A percentile compares a stretch with the other conserved stretches of the same genome.
Evolutionary conservation across 805 yeast species (phyloP).

Genomic region (Teunomyces panamensis): DNA sequence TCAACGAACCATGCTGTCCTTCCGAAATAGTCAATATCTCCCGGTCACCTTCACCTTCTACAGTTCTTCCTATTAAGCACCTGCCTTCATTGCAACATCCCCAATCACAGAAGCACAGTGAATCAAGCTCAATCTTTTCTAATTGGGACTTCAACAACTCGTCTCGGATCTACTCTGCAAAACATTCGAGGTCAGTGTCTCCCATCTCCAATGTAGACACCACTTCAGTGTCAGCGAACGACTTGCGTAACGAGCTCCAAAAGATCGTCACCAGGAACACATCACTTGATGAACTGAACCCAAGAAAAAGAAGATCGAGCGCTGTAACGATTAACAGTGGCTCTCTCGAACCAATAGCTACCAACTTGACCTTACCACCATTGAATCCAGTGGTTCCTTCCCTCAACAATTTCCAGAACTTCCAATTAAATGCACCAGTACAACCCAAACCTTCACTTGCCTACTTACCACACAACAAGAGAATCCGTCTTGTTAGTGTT

Average conservation of each 20-base stretch:
- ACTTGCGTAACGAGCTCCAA: constrained; percentile 1
- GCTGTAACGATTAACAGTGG: constrained; percentile 2
- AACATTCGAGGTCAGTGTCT: constrained; percentile 11
- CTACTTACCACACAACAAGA: constrained; percentile 53
- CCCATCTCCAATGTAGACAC: constrained; percentile 7
- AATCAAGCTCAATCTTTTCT: constrained; percentile 11
- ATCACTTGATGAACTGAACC: constrained; percentile 5
- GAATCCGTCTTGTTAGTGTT: constrained; percentile 47
- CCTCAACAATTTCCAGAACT: constrained; percentile 28
- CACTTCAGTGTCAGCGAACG: constrained; percentile 15
- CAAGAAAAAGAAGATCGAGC: constrained; percentile 12
- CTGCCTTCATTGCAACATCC: constrained; percentile 9
- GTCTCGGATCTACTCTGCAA: background rate
- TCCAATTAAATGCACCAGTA: constrained; percentile 11
- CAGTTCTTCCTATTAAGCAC: constrained; percentile 1
- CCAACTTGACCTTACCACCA: constrained; percentile 31
- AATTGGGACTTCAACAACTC: constrained; percentile 15
- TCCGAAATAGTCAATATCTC: background rate
- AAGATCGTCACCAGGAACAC: constrained; percentile 7
- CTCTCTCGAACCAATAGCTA: constrained; percentile 11
- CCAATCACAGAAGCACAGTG: constrained; percentile 8
- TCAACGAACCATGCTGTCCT: constrained; percentile 8
- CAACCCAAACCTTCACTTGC: constrained; percentile 35
- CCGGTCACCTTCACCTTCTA: constrained; percentile 1
- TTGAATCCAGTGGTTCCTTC: constrained; percentile 38